These are phyloP conservation scores for Penicillium fuscoglaucum DNA, from an alignment of 2,329 filamentous ascomycete species.

Conservation along the genomic window DNA sequence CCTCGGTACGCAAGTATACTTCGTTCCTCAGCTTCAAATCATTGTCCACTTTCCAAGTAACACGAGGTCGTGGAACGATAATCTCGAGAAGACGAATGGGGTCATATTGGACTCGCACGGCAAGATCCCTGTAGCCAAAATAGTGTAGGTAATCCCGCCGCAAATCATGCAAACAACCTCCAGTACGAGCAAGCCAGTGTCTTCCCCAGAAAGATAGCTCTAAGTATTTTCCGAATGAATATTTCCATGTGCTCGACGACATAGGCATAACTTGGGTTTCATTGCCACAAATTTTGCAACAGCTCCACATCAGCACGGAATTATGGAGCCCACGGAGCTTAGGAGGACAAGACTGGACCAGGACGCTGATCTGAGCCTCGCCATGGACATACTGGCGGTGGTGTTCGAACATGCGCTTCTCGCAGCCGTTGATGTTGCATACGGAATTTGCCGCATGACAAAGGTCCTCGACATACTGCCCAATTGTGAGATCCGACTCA, in stretches of 20 bases:
- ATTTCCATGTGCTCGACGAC: conserved; percentile 95
- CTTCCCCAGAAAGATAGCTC: conserved; percentile 95
- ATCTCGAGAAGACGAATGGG: conserved; percentile 91
- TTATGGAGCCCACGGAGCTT: conserved; percentile 66
- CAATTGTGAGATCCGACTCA: conserved; percentile 83
- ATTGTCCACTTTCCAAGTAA: conserved; percentile 97
- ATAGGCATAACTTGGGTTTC: conserved; percentile 88
- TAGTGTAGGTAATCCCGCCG: conserved; percentile 90
- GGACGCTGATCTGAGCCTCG: conserved; percentile 86
- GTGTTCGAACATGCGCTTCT: conserved; percentile 85
- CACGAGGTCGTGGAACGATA: conserved; percentile 80
- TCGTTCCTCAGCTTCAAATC: conserved; percentile 92
- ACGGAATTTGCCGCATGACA: conserved; percentile 73
- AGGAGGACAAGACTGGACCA: conserved; percentile 73
- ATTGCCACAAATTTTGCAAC: conserved; percentile 86
- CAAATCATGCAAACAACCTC: conserved; percentile 85
- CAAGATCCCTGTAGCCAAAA: conserved; percentile 83
- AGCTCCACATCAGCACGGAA: conserved; percentile 96
- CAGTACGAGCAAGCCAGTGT: conserved; percentile 71
- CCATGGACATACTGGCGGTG: conserved; percentile 97
- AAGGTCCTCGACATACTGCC: conserved; percentile 91
- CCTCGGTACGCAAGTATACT: conserved; percentile 76
- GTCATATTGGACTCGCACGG: conserved; percentile 88
- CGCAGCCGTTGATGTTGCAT: conserved; percentile 82
- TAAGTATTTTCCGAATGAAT: conserved; percentile 98